Evolutionary conservation across 2,329 filamentous ascomycete species (phyloP).

Genomic region (Pleurostoma richardsiae): DNA sequence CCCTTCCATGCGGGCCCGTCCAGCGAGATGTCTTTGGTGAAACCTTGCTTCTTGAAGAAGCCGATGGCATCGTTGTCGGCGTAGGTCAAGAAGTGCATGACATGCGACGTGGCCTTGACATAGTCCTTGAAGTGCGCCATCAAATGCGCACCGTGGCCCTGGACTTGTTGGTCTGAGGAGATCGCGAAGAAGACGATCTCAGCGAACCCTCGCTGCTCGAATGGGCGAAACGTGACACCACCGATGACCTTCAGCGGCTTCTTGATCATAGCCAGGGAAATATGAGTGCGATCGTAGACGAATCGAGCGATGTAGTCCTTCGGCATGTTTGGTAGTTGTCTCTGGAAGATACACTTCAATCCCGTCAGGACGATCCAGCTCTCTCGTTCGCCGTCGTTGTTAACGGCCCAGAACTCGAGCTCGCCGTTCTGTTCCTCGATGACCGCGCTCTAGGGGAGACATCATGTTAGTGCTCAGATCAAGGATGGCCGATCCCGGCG

Average conservation of each 20-base stretch:
- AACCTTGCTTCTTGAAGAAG: slow-evolving; percentile 98
- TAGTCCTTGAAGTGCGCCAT: slow-evolving; percentile 99
- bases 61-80: slow-evolving; percentile 98
- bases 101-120: slow-evolving; percentile 90
- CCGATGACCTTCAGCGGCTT: slow-evolving; percentile 93
- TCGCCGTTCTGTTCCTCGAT: slow-evolving; percentile 90
- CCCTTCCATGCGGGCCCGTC: slow-evolving; percentile 95
- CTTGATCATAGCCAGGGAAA: slow-evolving; percentile 97
- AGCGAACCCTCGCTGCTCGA: slow-evolving; percentile 86
- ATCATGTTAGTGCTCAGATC: too few species aligned
- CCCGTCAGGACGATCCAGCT: slow-evolving; percentile 93
- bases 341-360: slow-evolving; percentile 96
- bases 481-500: too few species aligned
- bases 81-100: slow-evolving; percentile 98
- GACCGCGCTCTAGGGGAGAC: slow-evolving; percentile 90
- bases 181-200: slow-evolving; percentile 99
- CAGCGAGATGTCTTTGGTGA: slow-evolving; percentile 96
- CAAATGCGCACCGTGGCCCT: slow-evolving; percentile 94
- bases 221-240: slow-evolving; percentile 93
- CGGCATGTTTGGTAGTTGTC: slow-evolving; percentile 97
- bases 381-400: slow-evolving; percentile 86
- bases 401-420: slow-evolving; percentile 96
- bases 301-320: slow-evolving; percentile 98
- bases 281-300: slow-evolving; percentile 93
- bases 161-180: slow-evolving; percentile 95